phyloP scores from a whole-genome alignment of 106 monocot genomes.

The Agapanthus africanus region DNA sequence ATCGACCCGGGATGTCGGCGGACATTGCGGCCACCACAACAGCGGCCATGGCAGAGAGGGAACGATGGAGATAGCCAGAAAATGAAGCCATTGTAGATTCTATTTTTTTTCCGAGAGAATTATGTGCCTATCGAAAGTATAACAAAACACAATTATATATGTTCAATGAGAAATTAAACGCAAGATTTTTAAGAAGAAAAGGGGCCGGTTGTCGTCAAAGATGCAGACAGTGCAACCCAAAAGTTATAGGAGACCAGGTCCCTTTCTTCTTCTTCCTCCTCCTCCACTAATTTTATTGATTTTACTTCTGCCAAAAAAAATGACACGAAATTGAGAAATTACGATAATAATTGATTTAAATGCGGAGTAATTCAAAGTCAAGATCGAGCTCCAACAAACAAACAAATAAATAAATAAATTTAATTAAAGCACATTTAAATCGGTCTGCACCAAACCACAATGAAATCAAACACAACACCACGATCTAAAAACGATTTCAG shows the following conservation, averaged over 20 bases:
- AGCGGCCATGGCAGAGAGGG: slow-evolving; percentile 67
- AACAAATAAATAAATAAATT: background rate
- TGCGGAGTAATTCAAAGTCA: too few relatives aligned
- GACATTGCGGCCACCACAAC: slow-evolving; percentile 63
- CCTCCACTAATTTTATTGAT: background rate
- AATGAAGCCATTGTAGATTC: slow-evolving; percentile 54
- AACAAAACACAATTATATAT: too few relatives aligned
- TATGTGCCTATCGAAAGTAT: background rate
- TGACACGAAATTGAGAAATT: background rate
- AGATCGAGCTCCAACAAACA: too few relatives aligned
- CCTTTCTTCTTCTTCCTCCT: background rate
- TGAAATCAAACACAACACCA: background rate
- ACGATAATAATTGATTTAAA: background rate
- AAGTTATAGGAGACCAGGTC: background rate
- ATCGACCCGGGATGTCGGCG: slow-evolving; percentile 48
- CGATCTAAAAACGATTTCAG: too few relatives aligned
- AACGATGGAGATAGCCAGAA: slow-evolving; percentile 58
- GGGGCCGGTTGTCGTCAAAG: slow-evolving; percentile 15
- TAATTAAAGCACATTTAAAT: background rate
- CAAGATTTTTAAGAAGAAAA: background rate
- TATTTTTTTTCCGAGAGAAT: slow-evolving; percentile 1
- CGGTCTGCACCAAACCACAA: background rate
- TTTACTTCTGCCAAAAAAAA: background rate
- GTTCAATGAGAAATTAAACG: background rate
- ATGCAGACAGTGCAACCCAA: slow-evolving; percentile 6